These are phyloP conservation scores for Globisporangium radiosum DNA, from an alignment of 352 stramenopile species.

Conservation along the genomic window DNA sequence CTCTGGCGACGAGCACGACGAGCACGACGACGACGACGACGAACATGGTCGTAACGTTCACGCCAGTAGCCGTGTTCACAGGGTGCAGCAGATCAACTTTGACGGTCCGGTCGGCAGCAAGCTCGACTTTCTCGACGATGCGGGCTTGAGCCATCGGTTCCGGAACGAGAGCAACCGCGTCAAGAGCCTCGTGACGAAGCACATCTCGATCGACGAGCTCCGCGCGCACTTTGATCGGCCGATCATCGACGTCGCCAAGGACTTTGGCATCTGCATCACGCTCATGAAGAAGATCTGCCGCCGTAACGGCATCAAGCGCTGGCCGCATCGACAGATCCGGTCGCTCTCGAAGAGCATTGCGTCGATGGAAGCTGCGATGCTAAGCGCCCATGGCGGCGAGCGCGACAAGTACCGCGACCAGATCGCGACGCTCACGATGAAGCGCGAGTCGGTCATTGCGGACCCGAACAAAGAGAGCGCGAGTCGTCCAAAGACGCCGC, in stretches of 20 bases:
- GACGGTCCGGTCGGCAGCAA: conserved; percentile 63
- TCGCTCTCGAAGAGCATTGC: conserved; percentile 85
- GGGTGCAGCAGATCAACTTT: conserved; percentile 70
- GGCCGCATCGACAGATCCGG: conserved; percentile 64
- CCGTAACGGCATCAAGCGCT: conserved; percentile 65
- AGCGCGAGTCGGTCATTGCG: conserved; percentile 81
- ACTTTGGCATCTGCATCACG: conserved; percentile 88
- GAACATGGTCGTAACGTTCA: conserved; percentile 15
- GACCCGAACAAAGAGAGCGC: conserved; percentile 80
- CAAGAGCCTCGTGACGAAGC: conserved; percentile 83
- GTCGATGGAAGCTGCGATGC: conserved; percentile 85
- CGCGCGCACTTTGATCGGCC: conserved; percentile 80
- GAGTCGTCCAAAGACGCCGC: conserved; percentile 40
- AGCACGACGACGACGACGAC: conserved; percentile 31
- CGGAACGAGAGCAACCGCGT: conserved; percentile 83
- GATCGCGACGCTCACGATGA: conserved; percentile 74
- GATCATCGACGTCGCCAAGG: conserved; percentile 86
- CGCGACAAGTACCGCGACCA: conserved; percentile 83
- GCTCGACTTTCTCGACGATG: conserved; percentile 68
- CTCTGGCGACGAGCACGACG: conserved; percentile 27
- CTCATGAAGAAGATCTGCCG: conserved; percentile 83
- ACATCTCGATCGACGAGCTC: conserved; percentile 85
- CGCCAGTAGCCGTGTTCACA: conserved; percentile 29
- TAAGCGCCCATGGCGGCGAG: conserved; percentile 70
- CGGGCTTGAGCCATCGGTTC: conserved; percentile 68